Percentiles rank a stretch among this genome's conserved stretches.
phyloP scores from a whole-genome alignment of 306 rosid species.

The Inga laurina region DNA sequence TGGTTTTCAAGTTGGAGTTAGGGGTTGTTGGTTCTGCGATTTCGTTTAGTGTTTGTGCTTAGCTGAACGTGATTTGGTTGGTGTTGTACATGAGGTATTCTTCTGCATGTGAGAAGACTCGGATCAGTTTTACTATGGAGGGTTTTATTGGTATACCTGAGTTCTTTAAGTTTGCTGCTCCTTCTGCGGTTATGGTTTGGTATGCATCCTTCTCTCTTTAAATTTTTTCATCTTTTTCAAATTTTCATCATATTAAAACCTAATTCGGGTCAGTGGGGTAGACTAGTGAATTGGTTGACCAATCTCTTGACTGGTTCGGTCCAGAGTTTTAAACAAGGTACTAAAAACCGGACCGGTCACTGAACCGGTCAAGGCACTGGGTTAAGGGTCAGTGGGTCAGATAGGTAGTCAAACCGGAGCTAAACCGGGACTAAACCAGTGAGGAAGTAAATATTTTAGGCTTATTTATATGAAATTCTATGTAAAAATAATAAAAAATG shows the following conservation, averaged over 20 bases:
- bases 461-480: no score
- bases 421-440: no score
- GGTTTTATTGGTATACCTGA: slow-evolving; percentile 31
- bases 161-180: slow-evolving; percentile 57
- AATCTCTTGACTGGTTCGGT: no score
- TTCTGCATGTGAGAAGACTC: slow-evolving; percentile 48
- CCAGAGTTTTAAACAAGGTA: no score
- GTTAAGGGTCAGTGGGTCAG: no score
- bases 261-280: no score
- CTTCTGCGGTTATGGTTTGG: slow-evolving; percentile 78
- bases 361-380: no score
- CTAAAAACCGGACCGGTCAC: no score
- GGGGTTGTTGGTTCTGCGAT: slow-evolving; percentile 64
- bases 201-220: slow-evolving; percentile 11
- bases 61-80: slow-evolving; percentile 53
- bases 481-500: no score
- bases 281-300: no score
- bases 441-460: no score
- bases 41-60: slow-evolving; percentile 47
- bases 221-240: background rate
- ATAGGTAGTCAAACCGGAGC: no score
- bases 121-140: slow-evolving; percentile 36
- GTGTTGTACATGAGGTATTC: slow-evolving; percentile 41
- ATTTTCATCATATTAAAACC: background rate
- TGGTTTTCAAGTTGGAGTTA: slow-evolving; percentile 42